Evolutionary conservation across 169 alveolate genomes (phyloP), one percentile per base, ranked within the genome.

Genomic region (Plasmodium sp.): DNA sequence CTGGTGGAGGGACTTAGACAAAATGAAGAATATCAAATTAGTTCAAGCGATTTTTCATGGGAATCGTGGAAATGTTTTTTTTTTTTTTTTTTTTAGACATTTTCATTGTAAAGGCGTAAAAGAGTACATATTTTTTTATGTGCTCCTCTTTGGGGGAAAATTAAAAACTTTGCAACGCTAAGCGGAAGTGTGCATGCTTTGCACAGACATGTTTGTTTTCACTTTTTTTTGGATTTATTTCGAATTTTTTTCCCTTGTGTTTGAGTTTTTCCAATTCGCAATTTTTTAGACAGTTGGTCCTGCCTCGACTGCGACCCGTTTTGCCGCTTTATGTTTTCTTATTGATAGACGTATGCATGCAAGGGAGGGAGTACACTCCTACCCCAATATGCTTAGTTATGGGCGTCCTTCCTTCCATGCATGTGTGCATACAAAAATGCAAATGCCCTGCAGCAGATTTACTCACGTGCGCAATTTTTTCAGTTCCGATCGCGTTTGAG

Each of bases 321-420:
- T 79, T 79, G 16, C 72, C 33, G 84, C 84, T 79, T 79, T 79
- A 67, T 67, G 77, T 67, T 67, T 31, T 67, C 77, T 7, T 67
- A 67, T 67, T 67, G 14, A 67, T 43, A 27, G 22, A 43, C 67
- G 51, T 41, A 83, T 83, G 62, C 16, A 58, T 83, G 31, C 48
- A 62, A 62, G 67, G 41, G 62, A 14, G 45, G 41, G 62, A 62
- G 72, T 83, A 83, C 36, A 34, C 16, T 48, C 56, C 45, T 81
- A 6, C 27, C 27, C 27, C 27, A n/a, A 81, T 81, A 34, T n/a
- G 31, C 34, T 16, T 81, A 22, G 39, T 14, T 27, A 77, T 7
- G 14, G 18, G 84, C n/a, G 41, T 41, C 12, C 2, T 41, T 79
- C 31, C 27, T 41, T 79, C 54, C 58, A 48, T 48, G 4, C 5